A percentile compares a stretch with the other conserved stretches of the same genome.
phyloP scores from a whole-genome alignment of 441 rosid genomes.

The Populus trichocarpa region DNA sequence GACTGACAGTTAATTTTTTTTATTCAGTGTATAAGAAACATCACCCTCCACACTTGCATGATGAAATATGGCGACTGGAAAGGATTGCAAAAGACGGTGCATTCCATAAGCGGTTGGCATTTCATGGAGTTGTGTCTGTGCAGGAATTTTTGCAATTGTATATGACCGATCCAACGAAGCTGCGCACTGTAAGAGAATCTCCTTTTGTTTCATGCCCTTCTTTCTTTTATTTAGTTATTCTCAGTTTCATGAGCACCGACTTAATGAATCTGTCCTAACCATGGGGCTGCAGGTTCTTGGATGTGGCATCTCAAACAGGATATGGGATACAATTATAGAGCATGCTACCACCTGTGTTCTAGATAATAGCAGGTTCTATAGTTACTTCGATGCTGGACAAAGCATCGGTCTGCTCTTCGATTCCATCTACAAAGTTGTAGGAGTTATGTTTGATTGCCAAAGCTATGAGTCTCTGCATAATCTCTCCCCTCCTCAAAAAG shows the following conservation, averaged over 20 bases:
- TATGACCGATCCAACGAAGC: slow-evolving; percentile 26
- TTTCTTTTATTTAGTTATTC: neutral
- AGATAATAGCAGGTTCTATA: slow-evolving; percentile 41
- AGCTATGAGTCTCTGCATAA: slow-evolving; percentile 27
- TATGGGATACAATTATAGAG: slow-evolving; percentile 47
- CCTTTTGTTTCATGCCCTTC: neutral
- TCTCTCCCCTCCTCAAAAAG: slow-evolving; percentile 33
- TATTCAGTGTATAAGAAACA: slow-evolving; percentile 70
- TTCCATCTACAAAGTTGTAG: slow-evolving; percentile 46
- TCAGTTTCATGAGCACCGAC: neutral
- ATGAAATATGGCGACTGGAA: slow-evolving; percentile 76
- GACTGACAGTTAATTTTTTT: slow-evolving; percentile 5
- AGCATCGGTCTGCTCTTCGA: slow-evolving; percentile 44
- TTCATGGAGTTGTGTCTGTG: slow-evolving; percentile 28
- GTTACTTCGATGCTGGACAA: slow-evolving; percentile 29
- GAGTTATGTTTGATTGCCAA: slow-evolving; percentile 39
- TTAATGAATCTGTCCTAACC: slow-evolving; percentile 3
- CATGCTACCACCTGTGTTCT: slow-evolving; percentile 57
- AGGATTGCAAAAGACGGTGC: slow-evolving; percentile 68
- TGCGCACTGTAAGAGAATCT: slow-evolving; percentile 47
- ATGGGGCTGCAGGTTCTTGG: slow-evolving; percentile 42
- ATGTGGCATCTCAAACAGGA: slow-evolving; percentile 37
- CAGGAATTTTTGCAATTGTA: slow-evolving; percentile 45
- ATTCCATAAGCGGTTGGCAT: slow-evolving; percentile 34
- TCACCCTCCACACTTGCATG: slow-evolving; percentile 54